Conservation (phyloP, 1,284 basidiomycete genomes). For the Sporisorium reilianum region DNA sequence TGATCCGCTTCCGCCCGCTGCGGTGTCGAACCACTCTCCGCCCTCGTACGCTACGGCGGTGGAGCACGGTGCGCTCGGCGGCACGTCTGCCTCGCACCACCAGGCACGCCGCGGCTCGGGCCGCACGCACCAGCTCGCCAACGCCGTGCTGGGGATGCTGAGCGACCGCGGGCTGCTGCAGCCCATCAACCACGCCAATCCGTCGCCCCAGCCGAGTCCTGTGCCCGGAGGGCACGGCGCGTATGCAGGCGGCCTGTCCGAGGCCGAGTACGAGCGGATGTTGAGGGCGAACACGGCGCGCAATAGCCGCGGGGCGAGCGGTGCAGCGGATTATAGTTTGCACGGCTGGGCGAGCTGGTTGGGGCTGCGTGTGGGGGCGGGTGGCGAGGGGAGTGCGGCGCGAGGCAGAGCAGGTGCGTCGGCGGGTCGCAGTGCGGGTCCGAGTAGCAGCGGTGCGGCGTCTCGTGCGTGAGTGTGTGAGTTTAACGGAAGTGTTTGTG, state of each 20-base stretch:
- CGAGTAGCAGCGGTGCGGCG: background rate
- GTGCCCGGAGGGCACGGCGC: conserved; percentile 17
- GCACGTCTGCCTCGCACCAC: conserved; percentile 31
- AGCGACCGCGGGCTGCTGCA: conserved; percentile 55
- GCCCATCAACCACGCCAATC: conserved; percentile 43
- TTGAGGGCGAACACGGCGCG: conserved; percentile 36
- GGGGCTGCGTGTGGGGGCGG: conserved; percentile 13
- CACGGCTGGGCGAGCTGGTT: conserved; percentile 42
- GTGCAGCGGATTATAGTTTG: conserved; percentile 27
- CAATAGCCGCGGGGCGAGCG: conserved; percentile 17
- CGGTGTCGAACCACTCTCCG: conserved; percentile 17
- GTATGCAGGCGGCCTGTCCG: conserved; percentile 33
- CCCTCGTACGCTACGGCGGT: conserved; percentile 34
- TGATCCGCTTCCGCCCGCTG: conserved; percentile 16
- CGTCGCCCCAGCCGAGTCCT: conserved; percentile 35
- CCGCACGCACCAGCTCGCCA: conserved; percentile 54
- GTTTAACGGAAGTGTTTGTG: conserved; percentile 1
- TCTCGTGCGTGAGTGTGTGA: background rate
- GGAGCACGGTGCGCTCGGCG: conserved; percentile 37
- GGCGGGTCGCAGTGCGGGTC: too few species aligned
- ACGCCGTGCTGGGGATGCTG: conserved; percentile 58
- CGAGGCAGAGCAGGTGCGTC: too few species aligned
- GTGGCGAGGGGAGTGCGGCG: too few species aligned
- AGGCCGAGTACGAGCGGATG: conserved; percentile 52
- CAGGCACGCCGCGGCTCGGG: conserved; percentile 52